Evolutionary conservation across 352 stramenopile species (phyloP), one percentile per base, ranked within the genome.

Genomic region (Phytophthora megakarya): DNA sequence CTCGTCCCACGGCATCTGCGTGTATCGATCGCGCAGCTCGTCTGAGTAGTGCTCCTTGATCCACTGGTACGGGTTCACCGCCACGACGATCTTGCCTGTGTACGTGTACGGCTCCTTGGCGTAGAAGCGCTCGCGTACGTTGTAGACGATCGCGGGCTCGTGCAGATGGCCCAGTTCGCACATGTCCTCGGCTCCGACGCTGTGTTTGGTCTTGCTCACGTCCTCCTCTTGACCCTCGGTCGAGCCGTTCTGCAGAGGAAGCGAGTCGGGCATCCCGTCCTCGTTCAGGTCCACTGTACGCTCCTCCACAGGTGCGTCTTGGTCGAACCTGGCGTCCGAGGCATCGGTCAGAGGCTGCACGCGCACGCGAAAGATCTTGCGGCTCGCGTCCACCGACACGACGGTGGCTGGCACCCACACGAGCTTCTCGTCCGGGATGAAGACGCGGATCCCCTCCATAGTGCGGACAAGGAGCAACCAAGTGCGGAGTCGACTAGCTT

Each of bases 51-150:
- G 70, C 16, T 76, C 50, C 59, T 92, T 86, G 61, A 97, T 82
- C 89, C 90, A 96, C 38, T 85, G 82, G 65, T 98, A 99, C 32
- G 96, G 96, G 70, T 99, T 99, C 38, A 98, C 88, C 1, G 96
- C 96, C 39, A 99, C 90, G 22, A 99, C 88, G 74, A 99, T 99
- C 64, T 98, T 95, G 32, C 96, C 96, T 32, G 97, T 98, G 67
- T 97, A 97, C 38, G 96, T 99, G 80, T 99, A 99, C 1, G 97
- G 96, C 58, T 89, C 77, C 42, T 84, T 70, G n/a, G 78, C 75
- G 23, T 86, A 86, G 67, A 96, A 97, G 13, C 92, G 84, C 53
- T 80, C 73, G 32, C 89, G 82, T 30, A 98, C 75, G 63, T 97
- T 98, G 77, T 97, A 97, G 26, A 98, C 83, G 50, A 98, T 97